A percentile compares a stretch with the other conserved stretches of the same genome.
Conservation (phyloP, 345 rosid genomes). For the Sonneratia caseolaris region DNA sequence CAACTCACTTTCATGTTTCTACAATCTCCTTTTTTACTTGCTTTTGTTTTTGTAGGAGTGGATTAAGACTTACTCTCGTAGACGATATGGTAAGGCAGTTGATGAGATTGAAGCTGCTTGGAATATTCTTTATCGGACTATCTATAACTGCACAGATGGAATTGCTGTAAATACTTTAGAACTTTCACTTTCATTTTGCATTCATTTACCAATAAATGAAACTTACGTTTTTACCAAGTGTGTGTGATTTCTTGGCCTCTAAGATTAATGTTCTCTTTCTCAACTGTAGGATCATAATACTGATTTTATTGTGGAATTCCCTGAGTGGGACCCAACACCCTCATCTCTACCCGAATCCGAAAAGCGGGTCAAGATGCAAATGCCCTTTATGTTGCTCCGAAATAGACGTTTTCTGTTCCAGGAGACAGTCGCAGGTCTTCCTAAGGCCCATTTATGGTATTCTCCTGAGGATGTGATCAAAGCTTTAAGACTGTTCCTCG, state of each 20-base stretch:
- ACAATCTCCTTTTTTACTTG: neutral
- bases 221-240: neutral
- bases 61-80: slow-evolving; percentile 60
- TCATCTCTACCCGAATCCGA: slow-evolving; percentile 17
- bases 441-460: slow-evolving; percentile 86
- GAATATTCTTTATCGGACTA: slow-evolving; percentile 67
- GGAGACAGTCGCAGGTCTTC: slow-evolving; percentile 34
- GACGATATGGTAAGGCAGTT: slow-evolving; percentile 78
- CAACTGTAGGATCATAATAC: slow-evolving; percentile 77
- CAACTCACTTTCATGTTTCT: neutral
- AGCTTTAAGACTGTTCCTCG: slow-evolving; percentile 60
- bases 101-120: slow-evolving; percentile 55
- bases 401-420: slow-evolving; percentile 48
- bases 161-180: slow-evolving; percentile 36
- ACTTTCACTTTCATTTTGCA: slow-evolving; percentile 3
- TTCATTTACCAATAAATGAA: neutral
- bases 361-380: slow-evolving; percentile 23
- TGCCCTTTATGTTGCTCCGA: slow-evolving; percentile 17
- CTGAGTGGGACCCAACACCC: slow-evolving; percentile 77
- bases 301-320: slow-evolving; percentile 83
- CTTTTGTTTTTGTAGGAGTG: slow-evolving; percentile 45
- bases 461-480: slow-evolving; percentile 41
- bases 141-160: slow-evolving; percentile 82
- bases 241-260: neutral
- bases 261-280: slow-evolving; percentile 8